A percentile compares a stretch with the other conserved stretches of the same genome.
These are phyloP conservation scores for Pachysolen tannophilus DNA, from an alignment of 805 yeast species.

Conservation along the genomic window DNA sequence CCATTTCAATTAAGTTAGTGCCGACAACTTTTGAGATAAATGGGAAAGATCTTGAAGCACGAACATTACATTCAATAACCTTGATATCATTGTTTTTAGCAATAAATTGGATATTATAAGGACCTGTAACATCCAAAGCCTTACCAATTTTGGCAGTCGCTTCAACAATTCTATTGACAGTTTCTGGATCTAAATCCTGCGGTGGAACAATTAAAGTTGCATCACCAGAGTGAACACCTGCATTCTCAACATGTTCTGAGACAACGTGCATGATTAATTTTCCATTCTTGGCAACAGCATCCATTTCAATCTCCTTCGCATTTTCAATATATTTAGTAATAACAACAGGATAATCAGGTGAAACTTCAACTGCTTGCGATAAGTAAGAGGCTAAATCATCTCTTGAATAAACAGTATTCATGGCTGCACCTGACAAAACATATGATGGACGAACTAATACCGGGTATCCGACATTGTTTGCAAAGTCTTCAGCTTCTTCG, in stretches of 20 bases:
- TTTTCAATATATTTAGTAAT: constrained; percentile 93
- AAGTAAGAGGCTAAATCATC: constrained; percentile 76
- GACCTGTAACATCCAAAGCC: constrained; percentile 96
- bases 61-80: constrained; percentile 96
- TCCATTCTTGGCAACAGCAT: constrained; percentile 91
- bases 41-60: constrained; percentile 99
- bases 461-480: constrained; percentile 83
- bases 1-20: constrained; percentile 93
- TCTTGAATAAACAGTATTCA: constrained; percentile 83
- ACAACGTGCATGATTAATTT: constrained; percentile 88
- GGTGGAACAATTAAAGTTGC: constrained; percentile 96
- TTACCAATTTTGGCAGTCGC: constrained; percentile 90
- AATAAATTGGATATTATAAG: constrained; percentile 97
- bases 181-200: constrained; percentile 57
- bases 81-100: constrained; percentile 93
- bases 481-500: constrained; percentile 79
- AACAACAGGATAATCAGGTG: constrained; percentile 96
- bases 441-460: constrained; percentile 97
- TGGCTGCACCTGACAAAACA: constrained; percentile 97
- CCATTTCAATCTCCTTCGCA: constrained; percentile 95
- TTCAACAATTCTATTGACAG: constrained; percentile 68
- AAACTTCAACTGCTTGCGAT: constrained; percentile 82
- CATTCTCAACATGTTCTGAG: constrained; percentile 96
- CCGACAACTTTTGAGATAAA: constrained; percentile 97
- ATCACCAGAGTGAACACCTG: constrained; percentile 98